Base-by-base conservation (phyloP, 1,139 yeast species). In the Taphrina communis region DNA sequence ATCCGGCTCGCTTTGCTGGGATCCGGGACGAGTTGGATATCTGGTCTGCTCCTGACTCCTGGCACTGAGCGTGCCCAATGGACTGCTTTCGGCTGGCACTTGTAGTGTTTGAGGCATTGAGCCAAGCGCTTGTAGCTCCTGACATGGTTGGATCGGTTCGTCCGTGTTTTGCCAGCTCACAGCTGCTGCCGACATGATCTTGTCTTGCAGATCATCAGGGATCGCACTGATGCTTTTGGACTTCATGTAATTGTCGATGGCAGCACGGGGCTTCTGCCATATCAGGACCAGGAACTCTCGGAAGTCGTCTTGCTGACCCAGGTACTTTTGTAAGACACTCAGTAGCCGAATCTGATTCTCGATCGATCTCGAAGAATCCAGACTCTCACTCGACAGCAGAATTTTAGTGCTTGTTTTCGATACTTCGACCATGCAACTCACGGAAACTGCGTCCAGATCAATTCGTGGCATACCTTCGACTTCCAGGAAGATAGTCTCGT, bases 201-300 rank as follows among this genome's bases (percentile, higher is more conserved):
- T 25, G 31, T 25, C 31, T 25, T 25, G 17, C 12, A 50, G 36
- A 1, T 50, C 53, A 50, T 1, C 1, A 6, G 53, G 53, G 19
- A 50, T 21, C 36, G 36, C 31, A n/a, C 53, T 25, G n/a, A 50
- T 50, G 36, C 53, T 50, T 21, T 21, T 8, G 12, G 12, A 9
- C 21, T 50, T 21, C 53, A 50, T 50, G 36, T 50, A 50, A 36
- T 50, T 31, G n/a, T 50, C 53, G n/a, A 50, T 50, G 9, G 53
- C 53, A 25, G 12, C 53, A 17, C 53, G 53, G 1, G 53, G 36
- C n/a, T 50, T 50, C 53, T 50, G 53, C 53, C 53, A 50, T 8
- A 50, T 50, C 36, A 50, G 36, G 31, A 21, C 53, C 4, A 50
- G n/a, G n/a, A 50, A 50, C 21, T 50, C 53, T 25, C 53, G 53